Percentiles rank a stretch among this genome's conserved stretches.
Conservation (phyloP, 768 basidiomycete genomes). For the Tylopilus sp. region DNA sequence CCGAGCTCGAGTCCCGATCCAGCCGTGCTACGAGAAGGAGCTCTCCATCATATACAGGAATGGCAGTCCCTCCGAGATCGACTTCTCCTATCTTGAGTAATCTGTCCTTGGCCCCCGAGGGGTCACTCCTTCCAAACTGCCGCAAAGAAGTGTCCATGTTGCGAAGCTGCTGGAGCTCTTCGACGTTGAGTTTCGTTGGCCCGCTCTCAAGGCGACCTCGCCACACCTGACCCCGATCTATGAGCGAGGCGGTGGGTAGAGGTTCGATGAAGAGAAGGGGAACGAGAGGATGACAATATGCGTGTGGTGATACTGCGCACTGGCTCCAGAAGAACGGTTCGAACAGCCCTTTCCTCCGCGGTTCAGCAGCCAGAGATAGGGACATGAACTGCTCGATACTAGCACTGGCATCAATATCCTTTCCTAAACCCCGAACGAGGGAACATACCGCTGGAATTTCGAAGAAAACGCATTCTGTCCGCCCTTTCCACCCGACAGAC, state of each 20-base stretch:
- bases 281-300: conserved; percentile 46
- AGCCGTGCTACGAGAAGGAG: conserved; percentile 64
- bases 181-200: conserved; percentile 41
- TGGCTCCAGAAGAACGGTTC: conserved; percentile 76
- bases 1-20: conserved; percentile 41
- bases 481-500: conserved; percentile 38
- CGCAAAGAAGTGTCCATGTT: conserved; percentile 46
- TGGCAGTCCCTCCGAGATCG: conserved; percentile 61
- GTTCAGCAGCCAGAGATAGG: conserved; percentile 71
- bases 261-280: conserved; percentile 78
- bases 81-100: conserved; percentile 38
- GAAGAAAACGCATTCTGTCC: conserved; percentile 40
- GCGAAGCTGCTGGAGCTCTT: conserved; percentile 60
- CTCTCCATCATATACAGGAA: conserved; percentile 74
- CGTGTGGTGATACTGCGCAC: conserved; percentile 33
- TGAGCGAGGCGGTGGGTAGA: conserved; percentile 60
- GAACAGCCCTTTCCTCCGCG: conserved; percentile 68
- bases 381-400: conserved; percentile 79
- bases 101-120: conserved; percentile 22
- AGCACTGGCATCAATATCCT: neutral
- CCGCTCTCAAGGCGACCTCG: conserved; percentile 70
- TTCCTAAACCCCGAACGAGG: neutral
- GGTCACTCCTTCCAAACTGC: conserved; percentile 16
- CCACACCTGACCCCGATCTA: conserved; percentile 63
- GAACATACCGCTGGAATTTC: conserved; percentile 62